Conservation (phyloP, 805 yeast genomes). For the Scheffersomyces lignosus region DNA sequence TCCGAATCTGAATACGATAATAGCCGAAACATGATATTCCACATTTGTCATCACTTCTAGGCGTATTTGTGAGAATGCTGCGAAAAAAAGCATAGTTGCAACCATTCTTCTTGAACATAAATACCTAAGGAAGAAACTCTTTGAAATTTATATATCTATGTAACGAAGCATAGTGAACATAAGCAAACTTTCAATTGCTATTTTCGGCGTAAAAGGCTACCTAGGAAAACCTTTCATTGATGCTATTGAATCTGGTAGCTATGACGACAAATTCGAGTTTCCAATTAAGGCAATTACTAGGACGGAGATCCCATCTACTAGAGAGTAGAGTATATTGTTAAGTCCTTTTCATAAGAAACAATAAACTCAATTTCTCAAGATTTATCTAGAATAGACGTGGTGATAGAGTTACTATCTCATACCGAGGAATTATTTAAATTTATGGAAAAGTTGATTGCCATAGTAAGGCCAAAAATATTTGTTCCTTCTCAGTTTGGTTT, state of each 20-base stretch:
- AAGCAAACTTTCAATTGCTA: conserved; percentile 43
- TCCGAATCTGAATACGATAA: too few relatives aligned
- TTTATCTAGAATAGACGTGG: conserved; percentile 49
- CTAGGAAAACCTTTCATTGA: conserved; percentile 49
- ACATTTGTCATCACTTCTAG: too few relatives aligned
- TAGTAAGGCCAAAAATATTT: conserved; percentile 49
- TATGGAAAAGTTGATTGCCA: conserved; percentile 39
- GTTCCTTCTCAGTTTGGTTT: conserved; percentile 64
- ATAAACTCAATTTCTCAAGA: conserved; percentile 32
- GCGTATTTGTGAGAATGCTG: too few relatives aligned
- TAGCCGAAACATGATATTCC: too few relatives aligned
- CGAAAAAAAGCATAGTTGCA: too few relatives aligned
- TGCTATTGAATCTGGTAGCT: conserved; percentile 44
- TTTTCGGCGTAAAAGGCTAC: conserved; percentile 53
- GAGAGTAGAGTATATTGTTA: conserved; percentile 38
- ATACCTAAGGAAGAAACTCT: too few relatives aligned
- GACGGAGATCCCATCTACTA: conserved; percentile 30
- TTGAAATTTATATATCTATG: too few relatives aligned
- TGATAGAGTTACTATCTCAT: conserved; percentile 45
- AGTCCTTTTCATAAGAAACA: conserved; percentile 18
- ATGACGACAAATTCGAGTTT: conserved; percentile 39
- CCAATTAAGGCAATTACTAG: conserved; percentile 57
- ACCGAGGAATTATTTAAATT: conserved; percentile 28
- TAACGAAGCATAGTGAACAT: too few relatives aligned
- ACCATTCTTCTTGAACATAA: too few relatives aligned